Percentiles rank a stretch among this genome's conserved stretches.
Evolutionary conservation across 163 green algal genomes (phyloP).

Genomic region (Chloroidium sp.): DNA sequence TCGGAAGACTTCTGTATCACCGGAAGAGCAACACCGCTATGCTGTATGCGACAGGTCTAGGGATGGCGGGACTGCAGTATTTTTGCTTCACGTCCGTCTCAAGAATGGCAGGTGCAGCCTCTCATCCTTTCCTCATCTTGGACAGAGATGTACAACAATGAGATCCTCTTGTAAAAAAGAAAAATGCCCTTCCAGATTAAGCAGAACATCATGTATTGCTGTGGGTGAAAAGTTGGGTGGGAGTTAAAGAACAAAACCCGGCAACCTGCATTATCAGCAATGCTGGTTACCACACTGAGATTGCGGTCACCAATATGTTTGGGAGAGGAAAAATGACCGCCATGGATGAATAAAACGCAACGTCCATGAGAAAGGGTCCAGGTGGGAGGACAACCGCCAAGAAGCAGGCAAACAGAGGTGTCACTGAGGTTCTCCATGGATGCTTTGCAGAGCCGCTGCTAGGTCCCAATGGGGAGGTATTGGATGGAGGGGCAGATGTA

Average conservation of each 20-base stretch:
- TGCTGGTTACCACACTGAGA: neutral
- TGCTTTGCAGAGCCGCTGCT: conserved; percentile 30
- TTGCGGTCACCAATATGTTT: neutral
- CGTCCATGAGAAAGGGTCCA: neutral
- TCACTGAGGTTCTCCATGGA: neutral
- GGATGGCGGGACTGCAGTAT: conserved; percentile 15
- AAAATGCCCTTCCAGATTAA: too few species aligned
- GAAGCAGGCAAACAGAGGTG: neutral
- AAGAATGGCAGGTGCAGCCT: too few species aligned
- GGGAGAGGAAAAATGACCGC: too few species aligned
- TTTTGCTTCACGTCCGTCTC: too few species aligned
- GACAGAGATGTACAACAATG: too few species aligned
- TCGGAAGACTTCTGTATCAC: neutral
- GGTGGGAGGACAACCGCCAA: neutral
- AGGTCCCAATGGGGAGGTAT: conserved; percentile 30
- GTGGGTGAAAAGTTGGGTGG: too few species aligned
- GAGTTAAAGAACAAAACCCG: too few species aligned
- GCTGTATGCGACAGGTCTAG: too few species aligned
- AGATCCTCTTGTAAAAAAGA: too few species aligned
- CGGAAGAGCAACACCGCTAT: neutral
- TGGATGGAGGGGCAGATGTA: conserved; percentile 44
- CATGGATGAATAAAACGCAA: neutral
- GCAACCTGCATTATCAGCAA: neutral
- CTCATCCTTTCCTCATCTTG: too few species aligned
- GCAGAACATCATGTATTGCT: too few species aligned